phyloP scores from a whole-genome alignment of 2,329 filamentous ascomycete genomes.

The Epichloe uncinata region DNA sequence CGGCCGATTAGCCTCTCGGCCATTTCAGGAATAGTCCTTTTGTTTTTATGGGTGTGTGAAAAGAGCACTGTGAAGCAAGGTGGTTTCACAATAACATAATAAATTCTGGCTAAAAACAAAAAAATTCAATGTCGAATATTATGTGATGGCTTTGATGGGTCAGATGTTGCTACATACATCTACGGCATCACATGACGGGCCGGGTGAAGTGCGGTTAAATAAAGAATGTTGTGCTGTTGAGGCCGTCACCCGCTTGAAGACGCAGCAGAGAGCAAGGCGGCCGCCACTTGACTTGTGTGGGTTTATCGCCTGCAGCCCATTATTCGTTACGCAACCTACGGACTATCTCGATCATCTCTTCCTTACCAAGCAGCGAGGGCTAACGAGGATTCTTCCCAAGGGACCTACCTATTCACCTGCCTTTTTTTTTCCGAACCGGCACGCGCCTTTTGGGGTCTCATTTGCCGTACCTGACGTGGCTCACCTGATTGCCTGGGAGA shows the following conservation, averaged over 20 bases:
- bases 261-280: too few relatives aligned
- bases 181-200: constrained; percentile 19
- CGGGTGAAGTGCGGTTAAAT: constrained; percentile 17
- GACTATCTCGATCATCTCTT: not conserved
- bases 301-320: constrained; percentile 4
- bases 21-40: constrained; percentile 1
- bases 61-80: constrained; percentile 1
- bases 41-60: not conserved
- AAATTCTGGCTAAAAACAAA: constrained; percentile 5
- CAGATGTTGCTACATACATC: not conserved
- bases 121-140: not conserved
- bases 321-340: not conserved
- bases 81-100: not conserved
- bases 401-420: not conserved
- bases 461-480: not conserved
- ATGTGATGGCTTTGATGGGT: not conserved
- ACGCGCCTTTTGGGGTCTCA: not conserved
- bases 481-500: constrained; percentile 2
- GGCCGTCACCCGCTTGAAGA: constrained; percentile 15
- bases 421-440: too few relatives aligned
- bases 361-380: not conserved
- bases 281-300: not conserved
- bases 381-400: not conserved
- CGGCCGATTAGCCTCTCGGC: not conserved
- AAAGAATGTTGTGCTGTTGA: not conserved